Evolutionary conservation across 331 rosid species (phyloP).

Genomic region (Acacia concinna): DNA sequence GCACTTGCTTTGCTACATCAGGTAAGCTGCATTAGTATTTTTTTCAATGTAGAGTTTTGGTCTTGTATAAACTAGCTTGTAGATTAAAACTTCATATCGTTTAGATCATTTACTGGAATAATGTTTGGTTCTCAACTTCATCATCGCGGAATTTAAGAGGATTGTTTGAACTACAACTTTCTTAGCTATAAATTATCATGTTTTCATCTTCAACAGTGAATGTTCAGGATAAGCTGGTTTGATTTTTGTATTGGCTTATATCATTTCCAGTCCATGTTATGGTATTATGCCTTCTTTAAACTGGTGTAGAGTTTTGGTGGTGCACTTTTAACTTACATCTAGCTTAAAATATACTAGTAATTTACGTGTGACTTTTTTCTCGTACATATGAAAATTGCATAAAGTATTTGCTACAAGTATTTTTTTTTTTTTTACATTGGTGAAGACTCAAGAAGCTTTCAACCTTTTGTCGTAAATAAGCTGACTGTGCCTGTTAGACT

Average conservation of each 20-base stretch:
- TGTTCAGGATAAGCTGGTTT: not conserved
- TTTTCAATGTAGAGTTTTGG: not conserved
- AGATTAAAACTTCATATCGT: slow-evolving; percentile 10
- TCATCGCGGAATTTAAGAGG: not conserved
- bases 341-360: slow-evolving; percentile 8
- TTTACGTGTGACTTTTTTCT: not conserved
- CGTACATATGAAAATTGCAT: slow-evolving; percentile 3
- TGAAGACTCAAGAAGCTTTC: slow-evolving; percentile 11
- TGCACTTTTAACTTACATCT: not conserved
- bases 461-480: slow-evolving; percentile 23
- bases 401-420: not conserved
- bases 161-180: slow-evolving; percentile 3
- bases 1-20: slow-evolving; percentile 86
- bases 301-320: not conserved
- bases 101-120: not conserved
- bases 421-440: not conserved
- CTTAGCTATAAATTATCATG: not conserved
- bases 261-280: slow-evolving; percentile 5
- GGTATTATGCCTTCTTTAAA: not conserved
- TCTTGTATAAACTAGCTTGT: slow-evolving; percentile 11
- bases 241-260: slow-evolving; percentile 3
- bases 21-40: slow-evolving; percentile 44
- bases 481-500: slow-evolving; percentile 9
- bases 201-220: not conserved
- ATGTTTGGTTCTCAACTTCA: not conserved